These are phyloP conservation scores for Mortierella polycephala DNA, from an alignment of 371 early-diverging fungal genomes.

Conservation along the genomic window DNA sequence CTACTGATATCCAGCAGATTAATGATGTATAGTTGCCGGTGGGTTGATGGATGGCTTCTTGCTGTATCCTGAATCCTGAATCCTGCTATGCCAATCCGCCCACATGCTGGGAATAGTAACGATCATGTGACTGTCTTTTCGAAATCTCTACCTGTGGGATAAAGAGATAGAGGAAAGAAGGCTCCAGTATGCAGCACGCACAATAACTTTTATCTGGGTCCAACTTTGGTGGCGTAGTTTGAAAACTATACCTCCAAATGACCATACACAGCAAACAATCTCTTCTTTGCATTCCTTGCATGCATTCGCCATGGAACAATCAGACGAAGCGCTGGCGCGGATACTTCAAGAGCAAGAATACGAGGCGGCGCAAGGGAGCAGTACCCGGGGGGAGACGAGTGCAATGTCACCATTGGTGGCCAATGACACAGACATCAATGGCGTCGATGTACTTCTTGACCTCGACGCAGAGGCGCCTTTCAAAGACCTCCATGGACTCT, in stretches of 20 bases:
- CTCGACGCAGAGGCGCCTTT: conserved; percentile 39
- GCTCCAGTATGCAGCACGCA: conserved; percentile 29
- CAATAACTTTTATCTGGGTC: conserved; percentile 18
- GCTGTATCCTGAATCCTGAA: background rate
- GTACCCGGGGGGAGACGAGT: background rate
- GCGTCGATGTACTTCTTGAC: conserved; percentile 28
- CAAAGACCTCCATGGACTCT: conserved; percentile 64
- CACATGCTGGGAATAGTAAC: background rate
- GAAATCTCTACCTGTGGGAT: conserved; percentile 45
- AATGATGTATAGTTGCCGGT: background rate
- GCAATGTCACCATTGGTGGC: background rate
- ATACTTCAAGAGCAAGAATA: conserved; percentile 55
- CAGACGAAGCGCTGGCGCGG: conserved; percentile 57
- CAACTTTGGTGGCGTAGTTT: conserved; percentile 20
- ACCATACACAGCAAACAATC: background rate
- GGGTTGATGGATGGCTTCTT: conserved; percentile 23
- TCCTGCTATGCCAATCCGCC: background rate
- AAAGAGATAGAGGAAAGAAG: conserved; percentile 51
- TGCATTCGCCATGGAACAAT: conserved; percentile 21
- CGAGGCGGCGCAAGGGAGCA: conserved; percentile 4
- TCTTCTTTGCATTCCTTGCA: background rate
- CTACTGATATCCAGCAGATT: background rate
- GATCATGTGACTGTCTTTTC: conserved; percentile 31
- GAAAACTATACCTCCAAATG: background rate
- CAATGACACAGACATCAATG: conserved; percentile 21